Conservation (phyloP, 257 asterid species). For the Capsicum pubescens region DNA sequence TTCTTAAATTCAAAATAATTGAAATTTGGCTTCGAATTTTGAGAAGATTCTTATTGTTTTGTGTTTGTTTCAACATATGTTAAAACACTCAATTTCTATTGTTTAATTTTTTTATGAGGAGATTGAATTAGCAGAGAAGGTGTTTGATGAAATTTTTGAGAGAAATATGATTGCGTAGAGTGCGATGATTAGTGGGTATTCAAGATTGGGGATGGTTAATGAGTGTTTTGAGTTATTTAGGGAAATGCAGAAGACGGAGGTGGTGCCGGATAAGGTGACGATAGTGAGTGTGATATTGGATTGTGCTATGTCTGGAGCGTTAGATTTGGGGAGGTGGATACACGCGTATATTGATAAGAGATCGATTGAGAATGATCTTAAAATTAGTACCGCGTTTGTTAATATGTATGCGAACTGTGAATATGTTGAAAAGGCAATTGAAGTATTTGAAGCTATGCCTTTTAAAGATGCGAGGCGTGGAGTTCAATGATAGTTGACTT, state of each 20-base stretch:
- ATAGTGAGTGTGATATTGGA: constrained; percentile 72
- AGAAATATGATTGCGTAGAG: too few relatives aligned
- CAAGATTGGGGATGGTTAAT: constrained; percentile 63
- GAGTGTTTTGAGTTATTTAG: constrained; percentile 67
- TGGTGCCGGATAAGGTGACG: constrained; percentile 70
- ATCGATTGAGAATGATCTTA: constrained; percentile 45
- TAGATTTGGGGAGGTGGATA: too few relatives aligned
- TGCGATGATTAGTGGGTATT: constrained; percentile 66
- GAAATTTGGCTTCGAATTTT: too few relatives aligned
- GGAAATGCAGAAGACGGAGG: constrained; percentile 65
- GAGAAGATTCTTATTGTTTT: too few relatives aligned
- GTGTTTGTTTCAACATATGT: too few relatives aligned
- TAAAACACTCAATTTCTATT: too few relatives aligned
- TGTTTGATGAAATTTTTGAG: too few relatives aligned
- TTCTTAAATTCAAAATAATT: too few relatives aligned
- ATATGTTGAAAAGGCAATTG: constrained; percentile 62
- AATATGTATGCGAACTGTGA: constrained; percentile 86
- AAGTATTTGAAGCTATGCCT: constrained; percentile 63
- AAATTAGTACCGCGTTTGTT: constrained; percentile 68
- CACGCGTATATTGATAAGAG: too few relatives aligned
- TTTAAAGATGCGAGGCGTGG: constrained; percentile 81
- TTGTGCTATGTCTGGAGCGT: constrained; percentile 45
- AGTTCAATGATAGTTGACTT: constrained; percentile 78
- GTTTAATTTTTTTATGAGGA: too few relatives aligned
- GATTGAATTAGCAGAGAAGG: too few relatives aligned